Conservation (phyloP, 2,329 filamentous ascomycete genomes). For the Colletotrichum viniferum region DNA sequence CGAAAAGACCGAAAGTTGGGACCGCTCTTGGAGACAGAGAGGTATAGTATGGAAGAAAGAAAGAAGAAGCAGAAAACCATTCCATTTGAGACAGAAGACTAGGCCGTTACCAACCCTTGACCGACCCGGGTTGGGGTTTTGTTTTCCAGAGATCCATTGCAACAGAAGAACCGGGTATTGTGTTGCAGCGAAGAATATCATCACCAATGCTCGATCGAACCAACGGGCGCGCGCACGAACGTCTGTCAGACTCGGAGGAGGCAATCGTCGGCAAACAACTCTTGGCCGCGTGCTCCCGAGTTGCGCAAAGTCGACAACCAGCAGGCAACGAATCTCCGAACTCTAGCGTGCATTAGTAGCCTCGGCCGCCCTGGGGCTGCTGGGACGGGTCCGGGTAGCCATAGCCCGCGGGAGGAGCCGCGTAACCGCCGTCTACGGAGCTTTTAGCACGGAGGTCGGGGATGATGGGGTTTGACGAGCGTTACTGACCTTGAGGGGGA, state of each 20-base stretch:
- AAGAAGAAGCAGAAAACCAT: slow-evolving; percentile 22
- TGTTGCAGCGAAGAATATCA: slow-evolving; percentile 25
- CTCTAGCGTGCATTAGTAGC: slow-evolving; percentile 41
- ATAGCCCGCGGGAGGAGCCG: slow-evolving; percentile 32
- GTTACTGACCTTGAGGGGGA: slow-evolving; percentile 41
- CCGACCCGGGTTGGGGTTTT: slow-evolving; percentile 17
- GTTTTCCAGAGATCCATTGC: slow-evolving; percentile 24
- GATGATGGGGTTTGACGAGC: not conserved
- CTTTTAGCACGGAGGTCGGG: not conserved
- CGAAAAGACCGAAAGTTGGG: not conserved
- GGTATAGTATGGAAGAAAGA: slow-evolving; percentile 16
- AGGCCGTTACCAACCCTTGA: slow-evolving; percentile 21
- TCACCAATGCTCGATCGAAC: slow-evolving; percentile 26
- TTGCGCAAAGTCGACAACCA: slow-evolving; percentile 16
- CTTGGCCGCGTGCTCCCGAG: slow-evolving; percentile 13
- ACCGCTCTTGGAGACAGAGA: not conserved
- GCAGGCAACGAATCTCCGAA: slow-evolving; percentile 23
- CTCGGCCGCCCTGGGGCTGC: slow-evolving; percentile 37
- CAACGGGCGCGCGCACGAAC: slow-evolving; percentile 23
- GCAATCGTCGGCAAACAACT: slow-evolving; percentile 19
- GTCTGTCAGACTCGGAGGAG: slow-evolving; percentile 23
- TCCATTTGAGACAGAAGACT: slow-evolving; percentile 20
- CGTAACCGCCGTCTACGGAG: slow-evolving; percentile 9
- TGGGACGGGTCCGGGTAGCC: slow-evolving; percentile 52
- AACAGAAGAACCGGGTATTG: slow-evolving; percentile 25